A percentile compares a stretch with the other conserved stretches of the same genome.
These are phyloP conservation scores for Dendryphion nanum DNA, from an alignment of 2,329 filamentous ascomycete species.

Conservation along the genomic window DNA sequence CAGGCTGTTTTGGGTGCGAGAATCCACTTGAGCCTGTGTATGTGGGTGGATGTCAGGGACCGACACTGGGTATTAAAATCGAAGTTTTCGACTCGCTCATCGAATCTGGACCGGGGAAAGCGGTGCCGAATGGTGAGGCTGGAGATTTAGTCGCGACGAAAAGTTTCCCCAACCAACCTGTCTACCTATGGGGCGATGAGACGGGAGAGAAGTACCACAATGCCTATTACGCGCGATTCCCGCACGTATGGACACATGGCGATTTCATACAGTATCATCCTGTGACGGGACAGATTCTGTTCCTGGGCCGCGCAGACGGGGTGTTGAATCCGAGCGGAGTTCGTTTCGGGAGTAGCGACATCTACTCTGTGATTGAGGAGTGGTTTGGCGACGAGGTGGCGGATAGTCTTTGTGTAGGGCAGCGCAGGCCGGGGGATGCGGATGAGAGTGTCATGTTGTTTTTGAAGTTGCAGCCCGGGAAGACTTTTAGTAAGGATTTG, in stretches of 20 bases:
- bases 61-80: conserved; percentile 53
- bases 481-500: conserved; percentile 54
- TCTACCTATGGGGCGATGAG: conserved; percentile 49
- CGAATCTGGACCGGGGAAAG: conserved; percentile 46
- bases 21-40: conserved; percentile 70
- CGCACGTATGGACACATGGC: conserved; percentile 75
- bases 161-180: conserved; percentile 74
- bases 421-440: conserved; percentile 60
- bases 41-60: conserved; percentile 56
- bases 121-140: conserved; percentile 62
- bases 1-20: conserved; percentile 61
- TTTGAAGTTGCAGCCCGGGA: conserved; percentile 59
- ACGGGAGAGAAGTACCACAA: conserved; percentile 44
- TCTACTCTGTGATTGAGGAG: conserved; percentile 71
- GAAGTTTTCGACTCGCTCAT: conserved; percentile 59
- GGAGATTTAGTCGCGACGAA: conserved; percentile 72
- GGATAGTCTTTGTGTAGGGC: conserved; percentile 79
- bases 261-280: conserved; percentile 76
- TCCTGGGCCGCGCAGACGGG: conserved; percentile 72
- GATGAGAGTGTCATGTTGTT: conserved; percentile 62
- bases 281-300: conserved; percentile 60
- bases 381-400: conserved; percentile 63
- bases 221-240: conserved; percentile 48
- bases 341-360: conserved; percentile 76
- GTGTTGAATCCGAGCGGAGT: conserved; percentile 79